Percentiles rank a stretch among this genome's conserved stretches.
These are phyloP conservation scores for Penicillium sp. DNA, from an alignment of 2,329 filamentous ascomycete genomes.

Conservation along the genomic window DNA sequence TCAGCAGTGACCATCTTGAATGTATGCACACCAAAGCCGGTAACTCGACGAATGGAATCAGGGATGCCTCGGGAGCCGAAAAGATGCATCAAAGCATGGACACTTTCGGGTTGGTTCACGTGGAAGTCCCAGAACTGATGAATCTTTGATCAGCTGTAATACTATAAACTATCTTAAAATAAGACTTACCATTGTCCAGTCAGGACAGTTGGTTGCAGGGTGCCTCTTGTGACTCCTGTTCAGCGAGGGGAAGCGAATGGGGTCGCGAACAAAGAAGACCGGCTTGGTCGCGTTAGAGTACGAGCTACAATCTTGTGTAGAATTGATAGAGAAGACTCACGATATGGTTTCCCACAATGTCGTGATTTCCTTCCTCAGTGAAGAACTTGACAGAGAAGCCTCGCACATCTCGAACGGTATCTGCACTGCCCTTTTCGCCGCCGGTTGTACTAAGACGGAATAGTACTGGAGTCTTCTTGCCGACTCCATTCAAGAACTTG, in stretches of 20 bases:
- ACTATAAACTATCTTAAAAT: not conserved
- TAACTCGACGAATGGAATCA: constrained; percentile 53
- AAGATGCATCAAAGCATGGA: constrained; percentile 66
- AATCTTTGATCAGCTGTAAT: not conserved
- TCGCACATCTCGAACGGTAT: constrained; percentile 57
- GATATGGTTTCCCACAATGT: constrained; percentile 35
- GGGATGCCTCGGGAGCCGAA: constrained; percentile 66
- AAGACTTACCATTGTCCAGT: constrained; percentile 60
- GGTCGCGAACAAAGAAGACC: constrained; percentile 55
- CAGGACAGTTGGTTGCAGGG: constrained; percentile 68
- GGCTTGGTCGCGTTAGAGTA: constrained; percentile 31
- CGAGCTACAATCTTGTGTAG: not conserved
- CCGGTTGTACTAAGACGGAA: constrained; percentile 57
- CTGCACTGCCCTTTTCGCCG: constrained; percentile 54
- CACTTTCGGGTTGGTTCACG: constrained; percentile 62
- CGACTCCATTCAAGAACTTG: constrained; percentile 60
- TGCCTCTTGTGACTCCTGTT: constrained; percentile 70
- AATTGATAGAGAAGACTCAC: constrained; percentile 13
- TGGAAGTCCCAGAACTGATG: constrained; percentile 65
- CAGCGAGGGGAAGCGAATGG: constrained; percentile 51
- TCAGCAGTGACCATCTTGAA: constrained; percentile 44
- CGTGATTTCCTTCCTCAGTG: constrained; percentile 58
- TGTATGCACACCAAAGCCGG: constrained; percentile 55
- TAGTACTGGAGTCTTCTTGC: constrained; percentile 60
- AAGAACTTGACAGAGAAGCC: constrained; percentile 60